Percentiles rank a stretch among this genome's conserved stretches.
Evolutionary conservation across 2,329 filamentous ascomycete species (phyloP).

Genomic region (Pyrenochaeta sp.): DNA sequence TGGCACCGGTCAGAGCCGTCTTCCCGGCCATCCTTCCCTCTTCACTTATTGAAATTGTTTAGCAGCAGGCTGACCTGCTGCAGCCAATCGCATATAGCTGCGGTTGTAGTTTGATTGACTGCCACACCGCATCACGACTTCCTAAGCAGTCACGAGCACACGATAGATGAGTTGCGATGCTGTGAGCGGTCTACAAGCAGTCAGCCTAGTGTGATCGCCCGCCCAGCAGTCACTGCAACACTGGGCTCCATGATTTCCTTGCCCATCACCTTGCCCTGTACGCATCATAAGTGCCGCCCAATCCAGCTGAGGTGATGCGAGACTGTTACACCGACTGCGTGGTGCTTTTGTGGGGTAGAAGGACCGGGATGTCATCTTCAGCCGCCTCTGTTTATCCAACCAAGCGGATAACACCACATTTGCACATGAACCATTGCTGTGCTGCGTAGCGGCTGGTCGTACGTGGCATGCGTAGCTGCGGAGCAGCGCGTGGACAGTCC

Average conservation of each 20-base stretch:
- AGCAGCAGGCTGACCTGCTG: slow-evolving; percentile 29
- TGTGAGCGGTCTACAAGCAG: slow-evolving; percentile 19
- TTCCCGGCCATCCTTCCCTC: slow-evolving; percentile 19
- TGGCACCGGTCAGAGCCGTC: slow-evolving; percentile 35
- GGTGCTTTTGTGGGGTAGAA: slow-evolving; percentile 35
- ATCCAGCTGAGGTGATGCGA: slow-evolving; percentile 14
- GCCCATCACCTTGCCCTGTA: slow-evolving; percentile 25
- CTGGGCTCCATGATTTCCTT: slow-evolving; percentile 3
- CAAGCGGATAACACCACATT: slow-evolving; percentile 29
- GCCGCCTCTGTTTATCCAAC: slow-evolving; percentile 25
- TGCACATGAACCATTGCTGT: slow-evolving; percentile 15
- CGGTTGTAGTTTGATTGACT: slow-evolving; percentile 44
- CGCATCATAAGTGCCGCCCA: slow-evolving; percentile 22
- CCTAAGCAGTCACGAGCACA: slow-evolving; percentile 32
- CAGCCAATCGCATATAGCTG: slow-evolving; percentile 35
- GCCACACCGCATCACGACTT: slow-evolving; percentile 40
- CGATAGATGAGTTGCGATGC: slow-evolving; percentile 28
- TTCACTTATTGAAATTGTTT: slow-evolving; percentile 24
- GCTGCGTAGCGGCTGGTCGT: slow-evolving; percentile 15
- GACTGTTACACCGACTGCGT: slow-evolving; percentile 25
- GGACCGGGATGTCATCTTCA: slow-evolving; percentile 23
- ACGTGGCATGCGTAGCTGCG: slow-evolving; percentile 16
- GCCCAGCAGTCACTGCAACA: slow-evolving; percentile 4
- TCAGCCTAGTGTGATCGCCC: slow-evolving; percentile 16
- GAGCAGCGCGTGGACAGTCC: slow-evolving; percentile 21